Base-by-base conservation (phyloP, 2,329 filamentous ascomycete species). In the Fusarium irregulare region DNA sequence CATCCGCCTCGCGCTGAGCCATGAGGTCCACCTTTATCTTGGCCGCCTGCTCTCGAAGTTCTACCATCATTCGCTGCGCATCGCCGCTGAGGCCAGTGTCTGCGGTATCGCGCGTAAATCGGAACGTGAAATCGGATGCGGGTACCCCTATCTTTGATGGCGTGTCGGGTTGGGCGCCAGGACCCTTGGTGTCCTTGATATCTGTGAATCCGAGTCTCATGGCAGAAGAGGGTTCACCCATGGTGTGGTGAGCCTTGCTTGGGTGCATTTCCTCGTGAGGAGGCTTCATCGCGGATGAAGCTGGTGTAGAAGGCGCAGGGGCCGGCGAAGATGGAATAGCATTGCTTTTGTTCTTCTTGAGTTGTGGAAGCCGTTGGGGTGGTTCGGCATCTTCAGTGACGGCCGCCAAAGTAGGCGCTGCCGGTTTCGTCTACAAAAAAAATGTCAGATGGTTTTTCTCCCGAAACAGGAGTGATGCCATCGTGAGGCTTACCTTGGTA, bases 211-310 rank as follows among this genome's bases (percentile, higher is more conserved):
- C 94, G 23, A 97, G 86, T 75, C 92, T 89, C 45, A 96, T 84
- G 8, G 92, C 93, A 13, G 94, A 93, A 27, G 96, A 94, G 3
- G 91, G 88, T 46, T 92, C 84, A 56, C 92, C 92, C 66, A 89
- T 91, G 23, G 92, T 94, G 70, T 88, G 86, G 60, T 96, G 93
- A 60, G 89, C 88, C 77, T 92, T 92, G 82, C 92, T 92, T 11
- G 95, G 95, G 78, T 98, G 94, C 94, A 98, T 98, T 78, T 97
- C 94, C 64, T 90, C 89, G 69, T 86, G 86, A 49, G 91, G 84
- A 25, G 93, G 92, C 81, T 92, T 91, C 72, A 91, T 83, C 8
- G 89, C 86, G 6, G 89, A 89, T 16, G 86, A 87, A 41, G 88
- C 88, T 7, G 93, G 93, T 3, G 92, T 91, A 28, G 76, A 76